Conservation (phyloP, 2,329 filamentous ascomycete species). For the Lachnellula hyalina region DNA sequence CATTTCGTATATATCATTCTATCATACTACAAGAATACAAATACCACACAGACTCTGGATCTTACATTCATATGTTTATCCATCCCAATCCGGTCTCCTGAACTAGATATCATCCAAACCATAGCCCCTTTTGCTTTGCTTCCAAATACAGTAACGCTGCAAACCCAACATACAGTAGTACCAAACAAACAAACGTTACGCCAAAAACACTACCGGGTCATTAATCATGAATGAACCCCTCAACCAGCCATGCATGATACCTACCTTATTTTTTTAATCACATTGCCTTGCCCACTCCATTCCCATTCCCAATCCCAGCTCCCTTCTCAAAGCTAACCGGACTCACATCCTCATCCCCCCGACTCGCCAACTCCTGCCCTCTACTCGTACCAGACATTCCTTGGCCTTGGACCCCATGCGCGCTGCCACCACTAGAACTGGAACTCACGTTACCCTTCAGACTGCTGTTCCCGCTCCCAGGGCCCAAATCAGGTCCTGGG, state of each 20-base stretch:
- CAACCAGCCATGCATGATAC: background rate
- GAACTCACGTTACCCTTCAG: slow-evolving; percentile 16
- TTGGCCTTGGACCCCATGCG: background rate
- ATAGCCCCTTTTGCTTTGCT: background rate
- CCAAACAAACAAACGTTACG: background rate
- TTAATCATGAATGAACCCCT: background rate
- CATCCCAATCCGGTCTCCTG: background rate
- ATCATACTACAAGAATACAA: background rate
- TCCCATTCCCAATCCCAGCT: slow-evolving; percentile 20
- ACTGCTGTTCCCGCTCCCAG: slow-evolving; percentile 24
- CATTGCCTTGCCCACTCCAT: slow-evolving; percentile 16
- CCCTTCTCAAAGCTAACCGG: slow-evolving; percentile 13
- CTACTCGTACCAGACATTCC: slow-evolving; percentile 4
- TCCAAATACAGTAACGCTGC: background rate
- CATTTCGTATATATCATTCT: background rate
- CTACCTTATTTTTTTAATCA: background rate
- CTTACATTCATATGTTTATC: background rate
- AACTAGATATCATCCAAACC: background rate
- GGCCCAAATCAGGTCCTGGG: slow-evolving; percentile 49
- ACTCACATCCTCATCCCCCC: slow-evolving; percentile 17
- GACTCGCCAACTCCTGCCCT: slow-evolving; percentile 7
- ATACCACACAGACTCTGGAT: background rate
- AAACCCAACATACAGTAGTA: background rate
- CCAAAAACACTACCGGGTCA: background rate
- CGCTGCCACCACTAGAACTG: slow-evolving; percentile 9